Evolutionary conservation across 1,284 basidiomycete genomes (phyloP).

Genomic region (Tilletia caries): DNA sequence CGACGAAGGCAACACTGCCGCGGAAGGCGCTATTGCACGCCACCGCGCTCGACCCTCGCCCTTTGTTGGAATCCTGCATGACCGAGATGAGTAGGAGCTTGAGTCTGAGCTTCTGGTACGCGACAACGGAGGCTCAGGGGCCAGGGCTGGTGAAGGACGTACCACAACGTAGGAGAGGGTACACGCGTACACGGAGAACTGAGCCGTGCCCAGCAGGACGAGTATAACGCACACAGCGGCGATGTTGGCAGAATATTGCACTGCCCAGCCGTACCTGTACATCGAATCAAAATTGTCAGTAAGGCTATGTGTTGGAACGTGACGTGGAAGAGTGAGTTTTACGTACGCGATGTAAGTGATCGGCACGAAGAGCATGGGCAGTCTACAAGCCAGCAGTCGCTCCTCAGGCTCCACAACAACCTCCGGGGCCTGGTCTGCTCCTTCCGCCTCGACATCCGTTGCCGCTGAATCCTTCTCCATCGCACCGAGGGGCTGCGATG

Average conservation of each 20-base stretch:
- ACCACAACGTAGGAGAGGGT: conserved; percentile 57
- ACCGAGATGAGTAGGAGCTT: background rate
- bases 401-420: background rate
- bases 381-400: background rate
- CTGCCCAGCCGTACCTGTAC: conserved; percentile 69
- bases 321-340: too few species aligned
- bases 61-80: conserved; percentile 65
- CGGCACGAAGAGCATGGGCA: background rate
- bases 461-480: background rate
- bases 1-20: conserved; percentile 68
- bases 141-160: background rate
- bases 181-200: conserved; percentile 68
- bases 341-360: conserved; percentile 26
- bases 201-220: conserved; percentile 32
- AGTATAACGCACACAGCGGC: conserved; percentile 22
- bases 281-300: too few species aligned
- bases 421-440: background rate
- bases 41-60: conserved; percentile 68
- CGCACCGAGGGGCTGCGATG: background rate
- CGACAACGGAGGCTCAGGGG: background rate
- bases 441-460: background rate
- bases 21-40: conserved; percentile 69
- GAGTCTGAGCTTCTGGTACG: background rate
- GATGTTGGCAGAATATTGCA: conserved; percentile 60
- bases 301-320: too few species aligned